These are phyloP conservation scores for Terana coerulea DNA, from an alignment of 768 basidiomycete genomes.

Conservation along the genomic window DNA sequence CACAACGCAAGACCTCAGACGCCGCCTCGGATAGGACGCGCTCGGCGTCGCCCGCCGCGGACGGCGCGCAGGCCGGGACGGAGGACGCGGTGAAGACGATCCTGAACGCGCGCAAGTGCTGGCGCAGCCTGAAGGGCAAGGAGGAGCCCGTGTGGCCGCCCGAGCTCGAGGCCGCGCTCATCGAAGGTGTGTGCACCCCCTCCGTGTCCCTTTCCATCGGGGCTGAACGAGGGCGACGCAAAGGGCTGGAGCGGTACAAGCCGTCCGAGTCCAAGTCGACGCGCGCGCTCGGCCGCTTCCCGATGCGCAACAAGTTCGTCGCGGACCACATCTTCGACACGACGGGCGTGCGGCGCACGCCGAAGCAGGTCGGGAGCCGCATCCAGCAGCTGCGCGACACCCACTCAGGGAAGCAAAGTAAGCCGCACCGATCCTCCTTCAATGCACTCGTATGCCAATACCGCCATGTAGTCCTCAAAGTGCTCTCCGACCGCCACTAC, in stretches of 20 bases:
- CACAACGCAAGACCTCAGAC: neutral
- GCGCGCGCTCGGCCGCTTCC: conserved; percentile 68
- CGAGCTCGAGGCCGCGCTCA: conserved; percentile 70
- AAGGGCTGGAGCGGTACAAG: conserved; percentile 68
- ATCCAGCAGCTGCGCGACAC: conserved; percentile 77
- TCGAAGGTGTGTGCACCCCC: conserved; percentile 49
- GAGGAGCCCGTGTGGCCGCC: conserved; percentile 80
- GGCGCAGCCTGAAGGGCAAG: conserved; percentile 66
- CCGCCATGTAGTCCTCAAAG: conserved; percentile 21
- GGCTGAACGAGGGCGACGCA: neutral
- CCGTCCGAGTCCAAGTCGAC: conserved; percentile 74
- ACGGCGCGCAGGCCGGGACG: conserved; percentile 22
- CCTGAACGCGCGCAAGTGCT: conserved; percentile 66
- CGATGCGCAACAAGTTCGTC: conserved; percentile 77
- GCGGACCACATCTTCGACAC: conserved; percentile 69
- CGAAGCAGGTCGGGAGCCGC: conserved; percentile 80
- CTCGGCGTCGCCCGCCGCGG: conserved; percentile 11
- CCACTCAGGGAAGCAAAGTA: conserved; percentile 66
- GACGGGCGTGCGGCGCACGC: conserved; percentile 67
- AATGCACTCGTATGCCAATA: conserved; percentile 9
- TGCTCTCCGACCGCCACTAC: conserved; percentile 24
- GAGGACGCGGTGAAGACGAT: conserved; percentile 62
- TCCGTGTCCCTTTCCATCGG: too few relatives aligned
- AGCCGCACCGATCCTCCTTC: conserved; percentile 30
- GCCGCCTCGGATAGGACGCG: neutral